phyloP scores from a whole-genome alignment of 1,139 yeast genomes.

The Blastobotrys malaysiensis region DNA sequence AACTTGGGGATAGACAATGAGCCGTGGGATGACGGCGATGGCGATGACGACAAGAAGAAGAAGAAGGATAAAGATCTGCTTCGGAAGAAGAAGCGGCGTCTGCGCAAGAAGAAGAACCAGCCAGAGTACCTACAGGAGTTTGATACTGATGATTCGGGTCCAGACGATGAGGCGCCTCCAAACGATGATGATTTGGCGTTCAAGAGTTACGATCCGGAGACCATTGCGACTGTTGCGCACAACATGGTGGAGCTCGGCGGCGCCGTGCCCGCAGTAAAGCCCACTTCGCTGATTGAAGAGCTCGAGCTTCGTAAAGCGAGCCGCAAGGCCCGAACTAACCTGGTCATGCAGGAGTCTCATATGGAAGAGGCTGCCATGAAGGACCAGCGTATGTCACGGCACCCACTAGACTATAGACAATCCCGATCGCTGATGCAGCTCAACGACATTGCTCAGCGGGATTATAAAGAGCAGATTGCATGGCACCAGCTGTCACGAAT shows the following conservation, averaged over 20 bases:
- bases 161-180: slow-evolving; percentile 9
- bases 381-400: slow-evolving; percentile 17
- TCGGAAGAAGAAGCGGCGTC: slow-evolving; percentile 9
- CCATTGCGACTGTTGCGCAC: slow-evolving; percentile 17
- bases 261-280: slow-evolving; percentile 20
- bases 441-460: slow-evolving; percentile 30
- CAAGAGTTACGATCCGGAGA: slow-evolving; percentile 27
- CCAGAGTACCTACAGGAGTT: slow-evolving; percentile 8
- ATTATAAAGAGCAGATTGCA: slow-evolving; percentile 28
- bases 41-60: slow-evolving; percentile 6
- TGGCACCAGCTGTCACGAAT: slow-evolving; percentile 7
- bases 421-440: slow-evolving; percentile 30
- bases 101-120: slow-evolving; percentile 9
- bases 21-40: slow-evolving; percentile 4
- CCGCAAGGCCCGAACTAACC: slow-evolving; percentile 21
- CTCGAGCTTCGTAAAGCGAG: slow-evolving; percentile 36
- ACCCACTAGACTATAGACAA: slow-evolving; percentile 30
- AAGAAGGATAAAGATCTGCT: slow-evolving; percentile 8
- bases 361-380: slow-evolving; percentile 22
- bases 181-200: slow-evolving; percentile 29
- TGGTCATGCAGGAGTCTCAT: slow-evolving; percentile 7
- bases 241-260: slow-evolving; percentile 10
- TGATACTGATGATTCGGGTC: slow-evolving; percentile 14
- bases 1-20: slow-evolving; percentile 1
- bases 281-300: slow-evolving; percentile 34